A percentile compares a stretch with the other conserved stretches of the same genome.
These are phyloP conservation scores for Dendrobium officinale DNA, from an alignment of 106 monocot genomes.

Conservation along the genomic window DNA sequence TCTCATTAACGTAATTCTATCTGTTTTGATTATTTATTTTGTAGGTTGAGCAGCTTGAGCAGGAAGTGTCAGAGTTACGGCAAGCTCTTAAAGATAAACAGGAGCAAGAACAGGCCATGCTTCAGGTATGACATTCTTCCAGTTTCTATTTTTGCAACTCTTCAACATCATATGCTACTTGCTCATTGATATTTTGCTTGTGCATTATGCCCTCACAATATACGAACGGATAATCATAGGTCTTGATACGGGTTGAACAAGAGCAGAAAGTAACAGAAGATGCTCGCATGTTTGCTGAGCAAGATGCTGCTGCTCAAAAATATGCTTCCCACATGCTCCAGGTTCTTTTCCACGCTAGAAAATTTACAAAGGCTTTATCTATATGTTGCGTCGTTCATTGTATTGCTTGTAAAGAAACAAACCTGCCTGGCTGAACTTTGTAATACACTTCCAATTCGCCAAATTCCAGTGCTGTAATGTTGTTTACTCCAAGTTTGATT, in stretches of 20 bases:
- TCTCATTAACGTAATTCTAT: background rate
- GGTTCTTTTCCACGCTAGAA: slow-evolving; percentile 36
- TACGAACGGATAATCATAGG: slow-evolving; percentile 22
- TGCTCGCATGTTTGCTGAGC: slow-evolving; percentile 81
- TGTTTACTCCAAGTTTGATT: no score
- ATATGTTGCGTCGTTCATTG: no score
- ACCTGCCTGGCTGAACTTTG: no score
- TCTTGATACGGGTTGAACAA: slow-evolving; percentile 86
- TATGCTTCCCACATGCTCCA: slow-evolving; percentile 61
- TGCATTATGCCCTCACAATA: background rate
- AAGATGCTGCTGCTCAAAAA: slow-evolving; percentile 72
- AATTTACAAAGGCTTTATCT: background rate
- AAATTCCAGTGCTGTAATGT: no score
- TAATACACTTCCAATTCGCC: no score
- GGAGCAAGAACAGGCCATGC: slow-evolving; percentile 87
- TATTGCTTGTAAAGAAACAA: no score
- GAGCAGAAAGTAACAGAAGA: slow-evolving; percentile 89
- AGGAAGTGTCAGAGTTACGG: slow-evolving; percentile 51
- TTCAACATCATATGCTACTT: background rate
- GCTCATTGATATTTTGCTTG: background rate
- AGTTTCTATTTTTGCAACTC: background rate
- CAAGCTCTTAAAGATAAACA: slow-evolving; percentile 73
- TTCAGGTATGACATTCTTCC: slow-evolving; percentile 37
- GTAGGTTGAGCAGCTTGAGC: slow-evolving; percentile 82
- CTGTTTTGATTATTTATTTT: slow-evolving; percentile 4